Evolutionary conservation across 495 filamentous ascomycete genomes (phyloP), one percentile per base, ranked within the genome.

Genomic region (Penicillium pancosmium): DNA sequence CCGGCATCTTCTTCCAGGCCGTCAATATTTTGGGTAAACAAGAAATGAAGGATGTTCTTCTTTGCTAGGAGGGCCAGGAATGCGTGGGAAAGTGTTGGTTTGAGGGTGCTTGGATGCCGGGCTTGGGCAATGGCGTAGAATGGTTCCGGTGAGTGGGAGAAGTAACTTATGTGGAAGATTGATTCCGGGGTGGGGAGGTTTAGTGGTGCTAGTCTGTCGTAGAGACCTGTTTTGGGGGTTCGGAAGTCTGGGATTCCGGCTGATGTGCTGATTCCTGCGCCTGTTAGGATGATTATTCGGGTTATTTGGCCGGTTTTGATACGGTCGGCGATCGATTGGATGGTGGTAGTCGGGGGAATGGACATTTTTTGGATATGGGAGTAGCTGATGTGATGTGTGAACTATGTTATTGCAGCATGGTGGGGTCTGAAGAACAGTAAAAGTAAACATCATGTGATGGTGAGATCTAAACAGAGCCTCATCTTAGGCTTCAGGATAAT

Each of bases 21-120:
- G 74, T 97, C 93, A 67, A 97, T 93, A 70, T 97, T 97, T 69
- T 96, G 93, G 3, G 92, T 97, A 72, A 96, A 96, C 18, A 91
- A 73, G 74, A 89, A 91, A 53, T 86, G 76, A 5, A 97, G 76
- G 13, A 93, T 72, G 9, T 81, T 80, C 73, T 91, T 93, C 46
- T 85, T 73, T 12, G 87, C 80, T 0, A 96, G 81, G 15, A 87
- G 67, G 1, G 83, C 79, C 25, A 96, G 80, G 67, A 95, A 94
- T 3, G 80, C 80, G 68, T 93, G 89, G 0, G 89, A 82, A 52
- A 93, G 68, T 1, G 91, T 96, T 2, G 93, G 92, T 48, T 82
- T 79, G 70, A 87, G 91, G 60, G 88, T 86, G 16, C 87, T 88
- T 0, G 93, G 92, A 68, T 93, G 92, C 3, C 96, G 82, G 59